Evolutionary conservation across 2,329 filamentous ascomycete species (phyloP).

Genomic region (Trichoderma lentiforme): DNA sequence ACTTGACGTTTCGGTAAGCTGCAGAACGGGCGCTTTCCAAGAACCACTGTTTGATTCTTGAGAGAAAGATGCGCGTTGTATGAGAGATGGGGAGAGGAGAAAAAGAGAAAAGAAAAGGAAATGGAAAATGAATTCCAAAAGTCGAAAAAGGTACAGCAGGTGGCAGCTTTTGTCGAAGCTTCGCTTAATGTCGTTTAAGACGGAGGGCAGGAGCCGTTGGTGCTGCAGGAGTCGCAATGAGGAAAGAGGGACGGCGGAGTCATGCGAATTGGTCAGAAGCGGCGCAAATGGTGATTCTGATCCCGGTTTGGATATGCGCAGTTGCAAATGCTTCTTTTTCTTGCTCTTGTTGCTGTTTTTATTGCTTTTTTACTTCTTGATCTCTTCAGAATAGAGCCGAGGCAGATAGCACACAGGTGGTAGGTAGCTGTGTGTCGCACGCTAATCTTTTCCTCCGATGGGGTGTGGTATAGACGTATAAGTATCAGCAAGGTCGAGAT

Average conservation of each 20-base stretch:
- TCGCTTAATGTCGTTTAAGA: not conserved
- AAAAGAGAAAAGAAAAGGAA: not conserved
- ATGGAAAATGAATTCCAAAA: not conserved
- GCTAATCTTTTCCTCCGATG: not conserved
- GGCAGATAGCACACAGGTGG: not conserved
- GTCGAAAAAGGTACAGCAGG: not conserved
- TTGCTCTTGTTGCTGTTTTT: not conserved
- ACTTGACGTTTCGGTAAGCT: not conserved
- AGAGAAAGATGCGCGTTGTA: not conserved
- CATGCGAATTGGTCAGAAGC: not conserved
- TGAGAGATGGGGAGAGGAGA: not conserved
- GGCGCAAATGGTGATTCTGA: not conserved
- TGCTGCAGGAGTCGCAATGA: conserved; percentile 6
- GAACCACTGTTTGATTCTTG: not conserved
- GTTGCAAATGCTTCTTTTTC: not conserved
- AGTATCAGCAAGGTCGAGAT: not conserved
- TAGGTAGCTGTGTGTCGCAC: conserved; percentile 1
- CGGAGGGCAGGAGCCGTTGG: not conserved
- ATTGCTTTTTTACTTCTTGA: not conserved
- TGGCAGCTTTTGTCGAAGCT: not conserved
- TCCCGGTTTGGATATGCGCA: not conserved
- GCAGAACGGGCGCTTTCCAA: not conserved
- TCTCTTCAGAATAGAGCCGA: not conserved
- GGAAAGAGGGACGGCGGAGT: not conserved
- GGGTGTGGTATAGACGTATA: not conserved